Evolutionary conservation across 2,329 filamentous ascomycete genomes (phyloP).

Genomic region (Neurospora crassa): DNA sequence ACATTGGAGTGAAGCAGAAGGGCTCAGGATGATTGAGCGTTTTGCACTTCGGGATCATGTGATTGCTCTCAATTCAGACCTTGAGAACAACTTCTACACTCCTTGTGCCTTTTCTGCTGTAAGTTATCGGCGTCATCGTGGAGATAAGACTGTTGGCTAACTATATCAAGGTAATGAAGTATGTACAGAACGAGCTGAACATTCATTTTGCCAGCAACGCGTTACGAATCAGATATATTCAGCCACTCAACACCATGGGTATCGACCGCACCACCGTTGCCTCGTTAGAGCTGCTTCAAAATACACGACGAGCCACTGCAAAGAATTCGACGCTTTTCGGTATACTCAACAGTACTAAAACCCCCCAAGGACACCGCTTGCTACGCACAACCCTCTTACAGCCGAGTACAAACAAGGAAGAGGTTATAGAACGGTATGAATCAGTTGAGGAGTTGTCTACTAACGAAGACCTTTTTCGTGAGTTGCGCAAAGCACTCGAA

Average conservation of each 20-base stretch:
- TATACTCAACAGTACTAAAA: conserved; percentile 73
- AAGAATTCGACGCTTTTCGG: conserved; percentile 71
- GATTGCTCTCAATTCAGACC: conserved; percentile 5
- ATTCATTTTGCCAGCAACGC: conserved; percentile 69
- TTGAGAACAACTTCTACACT: conserved; percentile 15
- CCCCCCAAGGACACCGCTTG: conserved; percentile 79
- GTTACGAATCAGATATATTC: conserved; percentile 75
- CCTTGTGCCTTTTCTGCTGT: conserved; percentile 17
- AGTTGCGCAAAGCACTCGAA: conserved; percentile 45
- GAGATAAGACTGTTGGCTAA: conserved; percentile 11
- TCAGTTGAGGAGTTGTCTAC: conserved; percentile 73
- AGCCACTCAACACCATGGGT: conserved; percentile 89
- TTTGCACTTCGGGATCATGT: conserved; percentile 8
- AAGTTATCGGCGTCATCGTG: background rate
- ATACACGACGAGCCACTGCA: conserved; percentile 58
- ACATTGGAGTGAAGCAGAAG: conserved; percentile 13
- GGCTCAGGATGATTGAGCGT: conserved; percentile 7
- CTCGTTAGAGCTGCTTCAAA: conserved; percentile 84
- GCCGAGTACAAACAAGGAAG: conserved; percentile 61
- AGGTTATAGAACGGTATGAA: conserved; percentile 65
- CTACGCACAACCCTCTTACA: conserved; percentile 82
- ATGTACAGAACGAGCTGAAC: conserved; percentile 60
- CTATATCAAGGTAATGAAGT: conserved; percentile 59
- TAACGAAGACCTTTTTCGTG: conserved; percentile 78
- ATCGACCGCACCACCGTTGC: conserved; percentile 83